These are phyloP conservation scores for Cyberlindnera misumaiensis DNA, from an alignment of 805 yeast genomes.

Conservation along the genomic window DNA sequence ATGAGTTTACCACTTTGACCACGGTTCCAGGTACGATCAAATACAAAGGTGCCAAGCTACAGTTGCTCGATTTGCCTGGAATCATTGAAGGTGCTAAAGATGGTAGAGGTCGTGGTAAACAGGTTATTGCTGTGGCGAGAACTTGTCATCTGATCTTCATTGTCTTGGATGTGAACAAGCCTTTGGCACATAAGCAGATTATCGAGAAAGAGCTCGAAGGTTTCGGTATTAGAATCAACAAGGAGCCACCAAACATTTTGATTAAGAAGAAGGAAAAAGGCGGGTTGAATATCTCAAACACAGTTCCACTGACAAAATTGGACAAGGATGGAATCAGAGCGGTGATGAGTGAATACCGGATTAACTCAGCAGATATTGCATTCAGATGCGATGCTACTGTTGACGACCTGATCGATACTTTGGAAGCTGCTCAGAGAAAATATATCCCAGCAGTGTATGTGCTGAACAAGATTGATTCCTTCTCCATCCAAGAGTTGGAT, in stretches of 20 bases:
- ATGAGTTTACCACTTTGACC: slow-evolving; percentile 94
- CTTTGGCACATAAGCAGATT: slow-evolving; percentile 87
- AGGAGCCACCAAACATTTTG: slow-evolving; percentile 86
- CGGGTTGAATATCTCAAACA: slow-evolving; percentile 88
- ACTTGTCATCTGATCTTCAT: slow-evolving; percentile 91
- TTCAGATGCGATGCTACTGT: slow-evolving; percentile 97
- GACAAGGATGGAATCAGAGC: slow-evolving; percentile 93
- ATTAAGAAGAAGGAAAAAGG: slow-evolving; percentile 93
- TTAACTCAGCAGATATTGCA: slow-evolving; percentile 93
- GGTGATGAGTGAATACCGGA: slow-evolving; percentile 91
- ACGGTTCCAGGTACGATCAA: slow-evolving; percentile 96
- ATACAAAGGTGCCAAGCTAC: slow-evolving; percentile 95
- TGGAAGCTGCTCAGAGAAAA: slow-evolving; percentile 84
- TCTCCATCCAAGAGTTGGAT: slow-evolving; percentile 89
- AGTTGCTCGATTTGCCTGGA: slow-evolving; percentile 90
- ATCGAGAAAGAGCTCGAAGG: slow-evolving; percentile 96
- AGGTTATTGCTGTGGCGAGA: slow-evolving; percentile 98
- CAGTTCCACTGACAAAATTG: slow-evolving; percentile 86
- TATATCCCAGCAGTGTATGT: slow-evolving; percentile 96
- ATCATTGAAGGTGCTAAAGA: slow-evolving; percentile 88
- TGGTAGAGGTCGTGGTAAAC: slow-evolving; percentile 90
- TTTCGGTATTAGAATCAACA: slow-evolving; percentile 91
- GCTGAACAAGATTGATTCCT: slow-evolving; percentile 91
- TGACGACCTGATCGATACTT: slow-evolving; percentile 90
- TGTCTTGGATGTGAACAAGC: slow-evolving; percentile 93